Evolutionary conservation across 106 monocot genomes (phyloP).

Genomic region (Dendrobium officinale): DNA sequence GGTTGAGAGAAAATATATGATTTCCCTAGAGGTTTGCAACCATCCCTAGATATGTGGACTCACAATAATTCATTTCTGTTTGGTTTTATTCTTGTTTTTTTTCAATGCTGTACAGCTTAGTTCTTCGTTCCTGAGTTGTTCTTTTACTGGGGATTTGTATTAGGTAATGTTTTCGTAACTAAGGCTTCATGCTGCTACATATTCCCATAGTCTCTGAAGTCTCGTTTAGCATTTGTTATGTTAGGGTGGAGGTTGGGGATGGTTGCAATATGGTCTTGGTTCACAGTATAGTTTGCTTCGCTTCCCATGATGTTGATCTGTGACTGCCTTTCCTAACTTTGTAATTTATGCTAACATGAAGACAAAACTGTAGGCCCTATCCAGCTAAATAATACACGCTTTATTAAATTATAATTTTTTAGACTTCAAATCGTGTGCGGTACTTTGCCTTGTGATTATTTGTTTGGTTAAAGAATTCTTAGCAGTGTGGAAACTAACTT

Average conservation of each 20-base stretch:
- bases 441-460: too few species aligned
- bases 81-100: not conserved
- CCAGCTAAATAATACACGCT: not conserved
- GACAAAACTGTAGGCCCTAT: not conserved
- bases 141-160: not conserved
- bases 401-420: not conserved
- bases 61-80: not conserved
- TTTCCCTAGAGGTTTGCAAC: slow-evolving; percentile 52
- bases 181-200: not conserved
- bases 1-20: slow-evolving; percentile 58
- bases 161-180: not conserved
- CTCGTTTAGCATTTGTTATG: not conserved
- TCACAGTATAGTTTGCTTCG: not conserved
- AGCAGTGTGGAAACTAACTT: too few species aligned
- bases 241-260: not conserved
- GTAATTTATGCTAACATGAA: not conserved
- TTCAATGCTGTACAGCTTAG: not conserved
- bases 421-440: too few species aligned
- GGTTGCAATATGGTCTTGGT: not conserved
- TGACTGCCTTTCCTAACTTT: not conserved
- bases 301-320: not conserved
- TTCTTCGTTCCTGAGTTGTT: not conserved
- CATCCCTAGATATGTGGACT: not conserved
- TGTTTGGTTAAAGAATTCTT: too few species aligned
- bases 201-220: not conserved